Base-by-base conservation (phyloP, 192 early-diverging fungal genomes). In the Linnemannia exigua region DNA sequence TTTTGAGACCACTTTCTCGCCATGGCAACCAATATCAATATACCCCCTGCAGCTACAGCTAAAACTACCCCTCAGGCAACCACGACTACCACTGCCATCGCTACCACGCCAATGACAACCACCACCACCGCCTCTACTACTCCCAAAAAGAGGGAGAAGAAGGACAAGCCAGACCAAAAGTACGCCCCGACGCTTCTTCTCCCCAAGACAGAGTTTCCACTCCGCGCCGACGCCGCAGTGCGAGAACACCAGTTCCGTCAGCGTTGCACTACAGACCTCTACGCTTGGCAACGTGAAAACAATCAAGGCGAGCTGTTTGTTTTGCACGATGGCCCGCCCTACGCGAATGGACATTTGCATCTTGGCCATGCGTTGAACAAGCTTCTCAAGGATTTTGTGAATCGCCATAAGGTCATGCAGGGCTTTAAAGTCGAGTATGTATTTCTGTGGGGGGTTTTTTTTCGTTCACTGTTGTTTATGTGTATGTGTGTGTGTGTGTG, bases 241-340 rank as follows among this genome's bases (percentile, higher is more conserved):
- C 83, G 93, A 47, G 93, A 96, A 47, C 88, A 89, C 61, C 79
- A 89, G 51, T 94, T 92, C 77, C 89, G 91, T 16, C 90, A 93
- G 44, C 88, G 94, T 5, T 92, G 89, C 70, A 93, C 94, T 1
- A 91, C 90, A 31, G 87, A 90, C 37, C 82, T 96, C 20, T 96
- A 96, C 82, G 70, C 84, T 50, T 95, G 95, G 95, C 95, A 96
- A 87, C 76, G 88, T 38, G 84, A 92, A 51, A 92, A 94, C 89
- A 93, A 93, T 52, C 73, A 89, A 2, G 91, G 92, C 12, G 88
- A 89, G 15, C 76, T 90, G 33, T 96, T 94, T 90, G 88, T 95
- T 8, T 89, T 95, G 47, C 95, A 96, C 41, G 95, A 96, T 83
- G 95, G 95, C 3, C 95, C 95, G 20, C 95, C 95, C 28, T 96